Percentiles rank a stretch among this genome's conserved stretches.
phyloP scores from a whole-genome alignment of 345 rosid species.

The Noccaea bulbosa region DNA sequence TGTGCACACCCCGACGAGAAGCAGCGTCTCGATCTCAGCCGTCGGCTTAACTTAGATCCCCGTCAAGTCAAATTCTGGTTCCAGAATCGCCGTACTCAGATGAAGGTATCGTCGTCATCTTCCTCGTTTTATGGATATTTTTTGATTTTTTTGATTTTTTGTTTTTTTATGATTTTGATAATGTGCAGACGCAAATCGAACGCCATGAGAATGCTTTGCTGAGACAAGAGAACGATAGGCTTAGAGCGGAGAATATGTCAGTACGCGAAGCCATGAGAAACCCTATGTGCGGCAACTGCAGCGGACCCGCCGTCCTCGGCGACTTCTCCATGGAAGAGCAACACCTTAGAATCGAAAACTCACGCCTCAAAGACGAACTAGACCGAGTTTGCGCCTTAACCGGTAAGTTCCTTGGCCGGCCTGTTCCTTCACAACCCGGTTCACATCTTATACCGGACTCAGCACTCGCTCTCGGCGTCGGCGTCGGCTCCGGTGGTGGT shows the following conservation, averaged over 20 bases:
- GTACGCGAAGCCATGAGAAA: slow-evolving; percentile 92
- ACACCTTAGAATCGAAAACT: slow-evolving; percentile 83
- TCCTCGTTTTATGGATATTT: background rate
- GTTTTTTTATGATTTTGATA: background rate
- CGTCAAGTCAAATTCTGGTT: slow-evolving; percentile 96
- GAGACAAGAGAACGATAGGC: slow-evolving; percentile 90
- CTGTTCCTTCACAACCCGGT: slow-evolving; percentile 47
- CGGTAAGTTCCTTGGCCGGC: slow-evolving; percentile 88
- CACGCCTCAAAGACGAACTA: slow-evolving; percentile 80
- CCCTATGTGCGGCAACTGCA: slow-evolving; percentile 88
- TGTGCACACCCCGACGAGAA: slow-evolving; percentile 94
- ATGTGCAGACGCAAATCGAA: slow-evolving; percentile 76
- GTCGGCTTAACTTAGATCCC: slow-evolving; percentile 74
- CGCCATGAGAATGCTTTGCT: slow-evolving; percentile 87
- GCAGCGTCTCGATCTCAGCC: slow-evolving; percentile 84
- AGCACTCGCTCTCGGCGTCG: slow-evolving; percentile 75
- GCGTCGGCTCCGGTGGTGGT: slow-evolving; percentile 36
- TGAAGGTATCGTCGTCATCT: slow-evolving; percentile 62
- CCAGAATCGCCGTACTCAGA: slow-evolving; percentile 92
- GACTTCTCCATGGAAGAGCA: slow-evolving; percentile 90
- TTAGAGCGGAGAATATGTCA: slow-evolving; percentile 83
- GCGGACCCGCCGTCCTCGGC: slow-evolving; percentile 81
- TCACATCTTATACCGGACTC: slow-evolving; percentile 64
- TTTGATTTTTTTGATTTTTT: background rate
- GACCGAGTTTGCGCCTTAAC: slow-evolving; percentile 88